A percentile compares a stretch with the other conserved stretches of the same genome.
phyloP scores from a whole-genome alignment of 257 asterid species.

The Linderniella brevidens region DNA sequence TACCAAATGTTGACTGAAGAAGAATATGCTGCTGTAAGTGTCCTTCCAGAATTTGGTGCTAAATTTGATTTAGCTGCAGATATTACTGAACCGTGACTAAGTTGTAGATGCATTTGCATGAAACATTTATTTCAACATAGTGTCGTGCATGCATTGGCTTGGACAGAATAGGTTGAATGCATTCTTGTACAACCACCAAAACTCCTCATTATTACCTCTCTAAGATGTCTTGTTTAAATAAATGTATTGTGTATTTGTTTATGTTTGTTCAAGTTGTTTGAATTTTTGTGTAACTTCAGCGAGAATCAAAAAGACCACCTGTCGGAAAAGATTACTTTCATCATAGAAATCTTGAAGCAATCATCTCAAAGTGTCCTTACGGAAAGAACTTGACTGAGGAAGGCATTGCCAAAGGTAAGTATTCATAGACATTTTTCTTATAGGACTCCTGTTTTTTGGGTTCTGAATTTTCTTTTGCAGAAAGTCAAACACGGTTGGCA shows the following conservation, averaged over 20 bases:
- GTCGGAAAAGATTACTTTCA: constrained; percentile 91
- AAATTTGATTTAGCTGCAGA: no score
- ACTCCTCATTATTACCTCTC: no score
- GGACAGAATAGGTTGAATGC: no score
- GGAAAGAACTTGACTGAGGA: constrained; percentile 56
- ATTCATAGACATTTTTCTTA: constrained; percentile 14
- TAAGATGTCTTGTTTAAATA: constrained; percentile 1
- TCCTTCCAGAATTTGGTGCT: no score
- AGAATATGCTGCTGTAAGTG: constrained; percentile 90
- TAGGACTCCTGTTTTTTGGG: constrained; percentile 9
- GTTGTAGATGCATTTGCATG: no score
- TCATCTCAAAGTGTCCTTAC: constrained; percentile 75
- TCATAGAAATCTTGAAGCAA: constrained; percentile 74
- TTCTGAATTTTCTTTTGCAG: constrained; percentile 41
- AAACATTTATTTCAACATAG: no score
- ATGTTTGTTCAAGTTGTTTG: no score
- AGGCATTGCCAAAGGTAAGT: constrained; percentile 61
- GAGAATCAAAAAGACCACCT: constrained; percentile 73
- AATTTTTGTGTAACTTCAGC: constrained; percentile 25
- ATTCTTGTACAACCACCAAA: no score
- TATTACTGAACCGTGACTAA: no score
- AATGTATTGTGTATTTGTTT: constrained; percentile 11
- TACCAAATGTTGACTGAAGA: constrained; percentile 72
- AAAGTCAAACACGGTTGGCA: constrained; percentile 63
- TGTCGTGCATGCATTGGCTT: no score